Conservation (phyloP, 1,139 yeast genomes). For the Lodderomyces pseudojiufengensis region DNA sequence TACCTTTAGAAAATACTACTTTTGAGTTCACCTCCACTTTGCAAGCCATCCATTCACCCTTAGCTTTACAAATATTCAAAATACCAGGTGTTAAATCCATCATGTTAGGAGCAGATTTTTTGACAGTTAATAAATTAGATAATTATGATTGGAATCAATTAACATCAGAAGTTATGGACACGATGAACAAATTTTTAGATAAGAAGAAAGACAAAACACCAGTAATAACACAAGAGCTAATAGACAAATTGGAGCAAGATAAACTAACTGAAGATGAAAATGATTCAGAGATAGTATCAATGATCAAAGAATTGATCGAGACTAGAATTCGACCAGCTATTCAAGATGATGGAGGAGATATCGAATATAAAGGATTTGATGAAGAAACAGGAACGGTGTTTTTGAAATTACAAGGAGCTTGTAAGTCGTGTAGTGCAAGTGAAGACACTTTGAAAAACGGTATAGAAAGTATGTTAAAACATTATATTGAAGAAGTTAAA, state of each 20-base stretch:
- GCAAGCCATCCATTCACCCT: slow-evolving; percentile 72
- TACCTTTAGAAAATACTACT: slow-evolving; percentile 64
- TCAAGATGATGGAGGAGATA: slow-evolving; percentile 83
- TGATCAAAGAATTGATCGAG: slow-evolving; percentile 58
- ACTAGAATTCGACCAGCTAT: slow-evolving; percentile 64
- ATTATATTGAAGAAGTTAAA: slow-evolving; percentile 77
- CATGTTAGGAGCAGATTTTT: slow-evolving; percentile 71
- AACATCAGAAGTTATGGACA: slow-evolving; percentile 43
- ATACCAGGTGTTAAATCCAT: slow-evolving; percentile 83
- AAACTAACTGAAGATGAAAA: slow-evolving; percentile 20
- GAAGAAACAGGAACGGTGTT: slow-evolving; percentile 68
- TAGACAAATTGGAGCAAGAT: slow-evolving; percentile 33
- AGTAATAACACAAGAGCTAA: slow-evolving; percentile 48
- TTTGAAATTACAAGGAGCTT: slow-evolving; percentile 77
- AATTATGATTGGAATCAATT: slow-evolving; percentile 45
- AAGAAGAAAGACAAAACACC: slow-evolving; percentile 29
- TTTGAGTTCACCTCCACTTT: slow-evolving; percentile 68
- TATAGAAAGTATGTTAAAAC: slow-evolving; percentile 79
- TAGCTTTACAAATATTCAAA: slow-evolving; percentile 75
- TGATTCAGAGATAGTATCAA: slow-evolving; percentile 51
- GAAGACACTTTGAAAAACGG: slow-evolving; percentile 78
- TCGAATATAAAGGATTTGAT: slow-evolving; percentile 67
- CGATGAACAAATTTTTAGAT: slow-evolving; percentile 37
- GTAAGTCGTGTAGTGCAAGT: slow-evolving; percentile 74
- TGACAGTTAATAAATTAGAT: slow-evolving; percentile 47